Percentiles rank a stretch among this genome's conserved stretches.
phyloP scores from a whole-genome alignment of 352 stramenopile genomes.

The Pythium aphanidermatum region DNA sequence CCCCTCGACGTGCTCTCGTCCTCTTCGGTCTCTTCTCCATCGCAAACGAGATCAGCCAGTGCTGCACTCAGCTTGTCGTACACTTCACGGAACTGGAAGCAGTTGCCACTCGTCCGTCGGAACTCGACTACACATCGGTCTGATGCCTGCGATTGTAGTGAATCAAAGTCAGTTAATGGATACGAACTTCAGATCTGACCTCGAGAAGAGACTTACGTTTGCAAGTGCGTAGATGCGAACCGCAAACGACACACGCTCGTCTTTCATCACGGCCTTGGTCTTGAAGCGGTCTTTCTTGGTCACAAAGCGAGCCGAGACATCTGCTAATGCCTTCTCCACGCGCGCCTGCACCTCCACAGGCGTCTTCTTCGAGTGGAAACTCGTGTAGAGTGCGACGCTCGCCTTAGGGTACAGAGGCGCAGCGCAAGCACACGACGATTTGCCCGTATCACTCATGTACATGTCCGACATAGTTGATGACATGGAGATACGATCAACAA shows the following conservation, averaged over 20 bases:
- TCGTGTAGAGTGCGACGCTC: slow-evolving; percentile 68
- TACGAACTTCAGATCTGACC: not conserved
- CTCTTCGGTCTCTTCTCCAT: slow-evolving; percentile 25
- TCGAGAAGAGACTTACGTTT: slow-evolving; percentile 44
- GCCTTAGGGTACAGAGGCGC: slow-evolving; percentile 48
- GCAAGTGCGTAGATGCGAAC: slow-evolving; percentile 63
- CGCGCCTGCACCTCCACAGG: slow-evolving; percentile 46
- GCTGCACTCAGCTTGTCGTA: slow-evolving; percentile 59
- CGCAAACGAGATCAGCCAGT: slow-evolving; percentile 52
- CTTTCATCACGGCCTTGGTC: slow-evolving; percentile 58
- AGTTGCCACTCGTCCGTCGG: slow-evolving; percentile 59
- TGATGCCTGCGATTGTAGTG: slow-evolving; percentile 23
- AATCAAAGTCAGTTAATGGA: not conserved
- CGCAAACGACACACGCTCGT: slow-evolving; percentile 46
- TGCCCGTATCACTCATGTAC: not conserved
- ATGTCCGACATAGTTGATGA: slow-evolving; percentile 18
- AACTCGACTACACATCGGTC: slow-evolving; percentile 66
- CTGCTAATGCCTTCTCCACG: slow-evolving; percentile 45
- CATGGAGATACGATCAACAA: slow-evolving; percentile 19
- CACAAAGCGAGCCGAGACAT: slow-evolving; percentile 40
- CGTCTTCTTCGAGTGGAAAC: slow-evolving; percentile 51
- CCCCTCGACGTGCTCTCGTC: slow-evolving; percentile 11
- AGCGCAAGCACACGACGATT: slow-evolving; percentile 3
- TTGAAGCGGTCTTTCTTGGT: slow-evolving; percentile 65
- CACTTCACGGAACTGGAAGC: slow-evolving; percentile 64